Conservation (phyloP, 495 filamentous ascomycete genomes). For the Hamigera avellanea region DNA sequence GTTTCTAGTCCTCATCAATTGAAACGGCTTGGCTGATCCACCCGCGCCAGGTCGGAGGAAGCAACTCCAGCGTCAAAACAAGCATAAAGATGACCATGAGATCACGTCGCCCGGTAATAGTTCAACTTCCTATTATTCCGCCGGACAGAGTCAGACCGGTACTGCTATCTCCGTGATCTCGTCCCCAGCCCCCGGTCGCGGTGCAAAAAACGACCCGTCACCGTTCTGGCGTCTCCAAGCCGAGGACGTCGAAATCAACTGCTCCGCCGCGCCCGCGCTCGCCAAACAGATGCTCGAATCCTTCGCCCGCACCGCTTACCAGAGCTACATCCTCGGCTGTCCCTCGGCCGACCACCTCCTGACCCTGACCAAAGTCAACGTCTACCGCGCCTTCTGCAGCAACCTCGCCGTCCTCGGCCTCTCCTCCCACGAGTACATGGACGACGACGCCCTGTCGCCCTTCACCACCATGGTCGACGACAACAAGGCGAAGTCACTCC, state of each 20-base stretch:
- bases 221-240: not conserved
- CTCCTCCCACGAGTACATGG: constrained; percentile 7
- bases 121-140: too few species aligned
- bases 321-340: constrained; percentile 19
- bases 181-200: not conserved
- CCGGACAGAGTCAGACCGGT: too few species aligned
- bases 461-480: constrained; percentile 12
- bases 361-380: constrained; percentile 29
- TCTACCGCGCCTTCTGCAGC: constrained; percentile 25
- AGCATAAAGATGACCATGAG: too few species aligned
- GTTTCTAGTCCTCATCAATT: not conserved
- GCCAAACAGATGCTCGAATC: constrained; percentile 5
- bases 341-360: constrained; percentile 29
- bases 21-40: not conserved
- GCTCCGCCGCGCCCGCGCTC: not conserved
- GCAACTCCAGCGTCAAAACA: not conserved
- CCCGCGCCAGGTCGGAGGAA: not conserved
- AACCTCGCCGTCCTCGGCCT: constrained; percentile 15
- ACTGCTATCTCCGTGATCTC: not conserved
- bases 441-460: constrained; percentile 22
- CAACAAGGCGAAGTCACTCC: constrained; percentile 8
- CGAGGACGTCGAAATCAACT: not conserved
- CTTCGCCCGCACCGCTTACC: constrained; percentile 18
- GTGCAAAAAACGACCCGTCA: not conserved
- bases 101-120: too few species aligned